Conservation (phyloP, 768 basidiomycete genomes). For the Lenzites betulinus region DNA sequence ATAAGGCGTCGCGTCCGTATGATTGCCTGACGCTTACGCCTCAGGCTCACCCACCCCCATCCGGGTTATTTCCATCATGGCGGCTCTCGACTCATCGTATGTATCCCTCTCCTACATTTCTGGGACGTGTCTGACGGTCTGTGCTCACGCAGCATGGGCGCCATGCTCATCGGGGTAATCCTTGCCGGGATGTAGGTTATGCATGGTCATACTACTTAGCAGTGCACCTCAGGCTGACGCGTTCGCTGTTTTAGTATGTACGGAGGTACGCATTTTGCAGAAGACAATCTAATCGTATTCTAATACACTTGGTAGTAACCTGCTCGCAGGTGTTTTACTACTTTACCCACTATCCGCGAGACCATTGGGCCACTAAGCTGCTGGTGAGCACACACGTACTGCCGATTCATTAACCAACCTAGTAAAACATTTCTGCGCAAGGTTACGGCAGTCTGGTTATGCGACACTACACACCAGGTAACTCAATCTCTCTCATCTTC, state of each 20-base stretch:
- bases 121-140: background rate
- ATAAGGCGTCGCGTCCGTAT: no score
- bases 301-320: slow-evolving; percentile 42
- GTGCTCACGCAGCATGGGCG: slow-evolving; percentile 45
- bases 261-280: slow-evolving; percentile 43
- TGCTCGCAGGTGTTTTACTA: slow-evolving; percentile 61
- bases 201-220: no score
- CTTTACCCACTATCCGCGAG: slow-evolving; percentile 34
- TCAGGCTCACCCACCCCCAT: no score
- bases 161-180: slow-evolving; percentile 52
- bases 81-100: slow-evolving; percentile 19
- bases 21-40: no score
- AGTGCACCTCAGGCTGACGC: no score
- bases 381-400: background rate
- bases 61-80: slow-evolving; percentile 16
- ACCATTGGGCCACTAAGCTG: slow-evolving; percentile 12
- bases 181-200: slow-evolving; percentile 48
- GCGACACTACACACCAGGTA: slow-evolving; percentile 27
- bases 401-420: background rate
- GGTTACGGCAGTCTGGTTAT: slow-evolving; percentile 22
- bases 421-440: background rate
- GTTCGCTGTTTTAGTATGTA: slow-evolving; percentile 41
- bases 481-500: background rate
- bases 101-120: background rate
- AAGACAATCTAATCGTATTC: background rate